phyloP scores from a whole-genome alignment of 1,284 basidiomycete genomes.

The Trichosporon asahii region DNA sequence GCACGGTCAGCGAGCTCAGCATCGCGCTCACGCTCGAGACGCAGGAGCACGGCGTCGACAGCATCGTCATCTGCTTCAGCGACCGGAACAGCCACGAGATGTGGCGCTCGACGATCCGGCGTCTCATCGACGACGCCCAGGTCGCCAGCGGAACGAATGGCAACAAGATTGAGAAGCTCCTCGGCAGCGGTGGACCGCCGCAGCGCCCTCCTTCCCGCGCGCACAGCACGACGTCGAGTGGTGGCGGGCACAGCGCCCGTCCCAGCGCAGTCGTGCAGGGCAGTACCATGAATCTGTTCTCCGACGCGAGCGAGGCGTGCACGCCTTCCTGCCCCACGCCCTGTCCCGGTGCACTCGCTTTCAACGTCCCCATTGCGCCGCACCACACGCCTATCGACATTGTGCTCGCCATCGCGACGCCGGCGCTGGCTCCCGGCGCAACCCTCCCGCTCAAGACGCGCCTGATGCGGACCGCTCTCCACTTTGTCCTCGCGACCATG shows the following conservation, averaged over 20 bases:
- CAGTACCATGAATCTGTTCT: background rate
- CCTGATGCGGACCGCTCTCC: slow-evolving; percentile 76
- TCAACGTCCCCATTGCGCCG: slow-evolving; percentile 57
- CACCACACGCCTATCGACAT: slow-evolving; percentile 85
- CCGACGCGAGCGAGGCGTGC: background rate
- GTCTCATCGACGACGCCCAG: slow-evolving; percentile 57
- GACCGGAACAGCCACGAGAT: slow-evolving; percentile 81
- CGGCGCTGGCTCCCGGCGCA: slow-evolving; percentile 67
- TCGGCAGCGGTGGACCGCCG: slow-evolving; percentile 14
- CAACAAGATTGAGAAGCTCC: slow-evolving; percentile 30
- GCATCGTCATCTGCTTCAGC: slow-evolving; percentile 90
- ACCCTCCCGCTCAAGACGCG: slow-evolving; percentile 64
- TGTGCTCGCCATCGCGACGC: slow-evolving; percentile 84
- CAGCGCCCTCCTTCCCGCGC: slow-evolving; percentile 22
- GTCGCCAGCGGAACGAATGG: background rate
- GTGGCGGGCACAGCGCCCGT: background rate
- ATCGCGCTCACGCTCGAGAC: slow-evolving; percentile 88
- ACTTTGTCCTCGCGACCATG: slow-evolving; percentile 74
- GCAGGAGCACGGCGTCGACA: slow-evolving; percentile 76
- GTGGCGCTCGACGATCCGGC: slow-evolving; percentile 76
- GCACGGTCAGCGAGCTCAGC: slow-evolving; percentile 72
- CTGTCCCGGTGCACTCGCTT: slow-evolving; percentile 35
- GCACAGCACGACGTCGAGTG: background rate
- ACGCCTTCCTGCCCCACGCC: slow-evolving; percentile 12
- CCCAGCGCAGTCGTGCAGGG: background rate